Evolutionary conservation across 2,329 filamentous ascomycete genomes (phyloP).

Genomic region (Aspergillus pseudoglaucus): DNA sequence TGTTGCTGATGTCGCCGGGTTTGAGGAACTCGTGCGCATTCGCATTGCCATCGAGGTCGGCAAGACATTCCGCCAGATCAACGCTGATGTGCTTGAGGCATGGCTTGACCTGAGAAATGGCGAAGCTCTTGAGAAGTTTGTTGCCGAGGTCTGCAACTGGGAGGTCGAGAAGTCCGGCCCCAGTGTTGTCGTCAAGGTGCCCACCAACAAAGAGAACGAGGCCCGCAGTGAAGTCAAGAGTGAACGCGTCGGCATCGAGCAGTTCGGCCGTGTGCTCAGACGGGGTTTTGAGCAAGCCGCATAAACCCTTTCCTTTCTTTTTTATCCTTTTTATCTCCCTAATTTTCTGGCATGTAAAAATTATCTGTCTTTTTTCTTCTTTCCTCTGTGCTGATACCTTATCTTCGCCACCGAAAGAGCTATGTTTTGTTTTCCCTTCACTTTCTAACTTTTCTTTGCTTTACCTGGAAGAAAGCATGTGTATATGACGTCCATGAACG

Average conservation of each 20-base stretch:
- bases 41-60: slow-evolving; percentile 83
- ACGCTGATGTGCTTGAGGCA: slow-evolving; percentile 60
- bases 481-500: slow-evolving; percentile 1
- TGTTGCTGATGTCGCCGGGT: slow-evolving; percentile 86
- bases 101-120: slow-evolving; percentile 66
- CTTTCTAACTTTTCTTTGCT: neutral
- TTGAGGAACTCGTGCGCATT: slow-evolving; percentile 88
- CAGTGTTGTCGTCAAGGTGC: slow-evolving; percentile 60
- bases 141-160: slow-evolving; percentile 83
- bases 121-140: slow-evolving; percentile 66
- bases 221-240: slow-evolving; percentile 91
- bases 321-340: slow-evolving; percentile 6
- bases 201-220: slow-evolving; percentile 94
- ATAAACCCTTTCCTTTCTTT: slow-evolving; percentile 28
- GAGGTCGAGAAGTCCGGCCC: slow-evolving; percentile 54
- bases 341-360: neutral
- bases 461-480: slow-evolving; percentile 1
- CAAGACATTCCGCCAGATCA: slow-evolving; percentile 69
- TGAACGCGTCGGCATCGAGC: slow-evolving; percentile 68
- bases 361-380: neutral
- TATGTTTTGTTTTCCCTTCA: slow-evolving; percentile 1
- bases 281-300: slow-evolving; percentile 79
- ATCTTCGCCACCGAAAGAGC: neutral
- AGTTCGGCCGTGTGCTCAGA: slow-evolving; percentile 61
- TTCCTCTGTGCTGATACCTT: slow-evolving; percentile 11